These are phyloP conservation scores for Cynara cardunculus DNA, from an alignment of 129 eudicot species.

Conservation along the genomic window DNA sequence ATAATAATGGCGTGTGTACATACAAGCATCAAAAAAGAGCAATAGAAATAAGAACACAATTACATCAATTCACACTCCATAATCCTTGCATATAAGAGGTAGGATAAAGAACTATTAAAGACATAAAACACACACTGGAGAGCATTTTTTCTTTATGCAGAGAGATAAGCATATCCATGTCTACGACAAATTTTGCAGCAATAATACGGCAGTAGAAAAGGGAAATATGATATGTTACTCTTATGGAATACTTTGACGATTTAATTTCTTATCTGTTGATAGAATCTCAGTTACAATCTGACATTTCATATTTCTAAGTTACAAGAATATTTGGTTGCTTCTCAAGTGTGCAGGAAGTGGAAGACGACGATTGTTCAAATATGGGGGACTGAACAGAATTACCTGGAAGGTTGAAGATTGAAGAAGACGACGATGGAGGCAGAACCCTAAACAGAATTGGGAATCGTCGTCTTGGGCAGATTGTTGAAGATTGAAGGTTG, in stretches of 20 bases:
- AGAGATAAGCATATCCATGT: not conserved
- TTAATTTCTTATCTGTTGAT: not conserved
- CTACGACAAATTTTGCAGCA: not conserved
- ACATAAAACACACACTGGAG: not conserved
- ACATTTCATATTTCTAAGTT: not conserved
- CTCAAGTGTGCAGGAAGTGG: constrained; percentile 92
- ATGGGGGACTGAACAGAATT: too few species aligned
- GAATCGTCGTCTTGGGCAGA: too few species aligned
- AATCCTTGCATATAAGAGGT: not conserved
- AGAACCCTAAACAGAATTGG: too few species aligned
- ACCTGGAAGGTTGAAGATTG: too few species aligned
- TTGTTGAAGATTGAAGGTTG: too few species aligned
- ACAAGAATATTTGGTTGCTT: constrained; percentile 13
- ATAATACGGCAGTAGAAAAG: not conserved
- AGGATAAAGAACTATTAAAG: not conserved
- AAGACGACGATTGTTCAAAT: too few species aligned
- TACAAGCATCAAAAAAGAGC: too few species aligned
- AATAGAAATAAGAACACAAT: too few species aligned
- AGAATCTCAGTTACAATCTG: not conserved
- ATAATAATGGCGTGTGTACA: too few species aligned
- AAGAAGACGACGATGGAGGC: too few species aligned
- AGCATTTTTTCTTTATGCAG: not conserved
- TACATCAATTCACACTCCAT: not conserved
- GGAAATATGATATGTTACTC: not conserved
- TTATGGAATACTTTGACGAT: not conserved